Base-by-base conservation (phyloP, 352 stramenopile genomes). In the Pythium myriotylum region DNA sequence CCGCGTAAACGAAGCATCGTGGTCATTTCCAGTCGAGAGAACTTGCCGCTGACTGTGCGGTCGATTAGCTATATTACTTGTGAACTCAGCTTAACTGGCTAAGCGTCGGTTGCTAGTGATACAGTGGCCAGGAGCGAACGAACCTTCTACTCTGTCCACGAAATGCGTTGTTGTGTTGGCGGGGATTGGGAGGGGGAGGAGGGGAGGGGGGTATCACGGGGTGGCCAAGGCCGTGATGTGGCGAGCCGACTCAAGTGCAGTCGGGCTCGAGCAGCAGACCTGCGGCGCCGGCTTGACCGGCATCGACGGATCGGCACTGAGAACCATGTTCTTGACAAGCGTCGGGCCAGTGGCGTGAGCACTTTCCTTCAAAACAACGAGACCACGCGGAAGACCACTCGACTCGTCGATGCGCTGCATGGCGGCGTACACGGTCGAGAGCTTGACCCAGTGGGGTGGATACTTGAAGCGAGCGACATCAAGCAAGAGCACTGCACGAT, bases 391-490 rank as follows among this genome's bases (percentile, higher is more conserved):
- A 16, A 59, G 63, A 37, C 27, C 58, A 12, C 41, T 49, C 12
- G 53, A 59, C 53, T 49, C 40, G 53, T 59, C 53, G 10, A 59
- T 27, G 10, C 41, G 53, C 39, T 59, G 53, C 53, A 59, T 59
- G 19, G 53, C 41, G 13, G 53, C 53, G 53, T 43, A 59, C 53
- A 50, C 53, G 9, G 42, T 49, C 53, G 41, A 49, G 40, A 59
- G 58, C 27, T 54, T 47, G 43, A 53, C 27, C 49, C 51, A 60
- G 45, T 62, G 52, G 35, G 96, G 96, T n/a, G 95, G 88, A 71
- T 99, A 99, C 74, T 98, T 98, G 81, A 98, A 98, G 23, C 94
- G 76, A 46, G 96, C 94, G 9, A 97, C 96, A 63, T 99, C 97
- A 53, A 99, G 76, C 39, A 99, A 85, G 19, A 99, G 74, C 45